Base-by-base conservation (phyloP, 345 rosid genomes). In the Euphorbia pulcherrima region DNA sequence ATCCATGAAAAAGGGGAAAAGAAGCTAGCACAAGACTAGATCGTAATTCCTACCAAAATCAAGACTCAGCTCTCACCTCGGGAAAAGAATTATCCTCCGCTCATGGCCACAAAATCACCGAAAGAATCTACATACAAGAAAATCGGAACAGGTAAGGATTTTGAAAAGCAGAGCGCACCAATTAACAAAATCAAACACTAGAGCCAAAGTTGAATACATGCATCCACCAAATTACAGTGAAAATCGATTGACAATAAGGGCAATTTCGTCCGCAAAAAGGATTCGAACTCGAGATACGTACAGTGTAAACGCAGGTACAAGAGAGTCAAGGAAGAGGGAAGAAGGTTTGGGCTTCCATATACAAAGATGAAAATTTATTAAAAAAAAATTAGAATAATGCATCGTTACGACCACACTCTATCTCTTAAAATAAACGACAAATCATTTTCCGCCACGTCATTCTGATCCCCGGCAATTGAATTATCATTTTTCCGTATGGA, bases 61-160 rank as follows among this genome's bases (percentile, higher is more conserved):
- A 65, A 68, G 53, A 60, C 48, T 54, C 59, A 61, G 29, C 50
- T 68, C 77, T 71, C 60, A 78, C 84, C 84, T 80, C 50, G 76
- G 74, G 30, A 41, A 26, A 65, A 23, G 16, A 76, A 68, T 56
- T 10, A 26, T 66, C 55, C 64, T 54, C 69, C 76, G 59, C 54
- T 74, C 74, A 69, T 62, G 68, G 53, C 65, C 80, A 68, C 74
- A 74, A 71, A 72, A 73, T 57, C 69, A 77, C 72, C 26, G 20
- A 27, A 65, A 74, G 64, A 65, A 56, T 58, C 76, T 74, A 74
- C 50, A 64, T 35, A 67, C 55, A 64, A 53, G 44, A 72, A 64
- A 50, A 35, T 27, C 16, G 23, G 35, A 64, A 39, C n/a, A 73
- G 24, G 53, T 63, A 66, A 79, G 77, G 69, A 72, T 70, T 65